These are phyloP conservation scores for Fusarium euwallaceae DNA, from an alignment of 2,329 filamentous ascomycete genomes.

Conservation along the genomic window DNA sequence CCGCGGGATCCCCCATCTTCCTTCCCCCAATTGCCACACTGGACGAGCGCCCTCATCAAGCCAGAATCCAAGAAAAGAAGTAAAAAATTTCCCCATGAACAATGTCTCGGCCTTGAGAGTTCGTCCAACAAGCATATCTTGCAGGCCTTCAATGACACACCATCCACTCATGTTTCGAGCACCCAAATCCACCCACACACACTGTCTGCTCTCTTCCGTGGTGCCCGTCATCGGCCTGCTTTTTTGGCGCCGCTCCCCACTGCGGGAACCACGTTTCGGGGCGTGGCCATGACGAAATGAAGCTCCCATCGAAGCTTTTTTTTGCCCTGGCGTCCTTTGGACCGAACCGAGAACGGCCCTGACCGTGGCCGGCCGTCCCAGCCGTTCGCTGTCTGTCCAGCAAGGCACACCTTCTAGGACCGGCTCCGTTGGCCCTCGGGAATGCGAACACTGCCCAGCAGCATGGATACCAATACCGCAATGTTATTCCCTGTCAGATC, in stretches of 20 bases:
- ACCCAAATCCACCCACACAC: conserved; percentile 1
- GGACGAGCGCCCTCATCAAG: background rate
- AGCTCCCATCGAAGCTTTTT: conserved; percentile 14
- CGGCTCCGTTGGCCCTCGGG: conserved; percentile 46
- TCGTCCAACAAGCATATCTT: conserved; percentile 12
- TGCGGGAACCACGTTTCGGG: conserved; percentile 36
- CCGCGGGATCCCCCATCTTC: conserved; percentile 29
- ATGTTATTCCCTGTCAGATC: conserved; percentile 6
- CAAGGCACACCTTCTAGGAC: conserved; percentile 14
- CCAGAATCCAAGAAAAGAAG: background rate
- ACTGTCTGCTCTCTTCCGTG: background rate
- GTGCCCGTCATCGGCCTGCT: conserved; percentile 16
- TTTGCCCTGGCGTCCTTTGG: conserved; percentile 43
- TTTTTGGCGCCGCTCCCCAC: conserved; percentile 31
- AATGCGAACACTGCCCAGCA: conserved; percentile 28
- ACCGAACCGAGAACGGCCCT: conserved; percentile 45
- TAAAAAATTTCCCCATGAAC: background rate
- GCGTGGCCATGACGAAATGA: conserved; percentile 40
- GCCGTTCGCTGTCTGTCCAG: conserved; percentile 3
- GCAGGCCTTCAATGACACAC: conserved; percentile 4
- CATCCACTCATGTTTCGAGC: conserved; percentile 1
- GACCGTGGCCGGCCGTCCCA: conserved; percentile 18
- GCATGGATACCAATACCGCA: background rate
- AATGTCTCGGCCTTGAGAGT: conserved; percentile 8
- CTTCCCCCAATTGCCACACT: conserved; percentile 17